These are phyloP conservation scores for Sequoiadendron giganteum DNA, from an alignment of 75 land plant species.

Conservation along the genomic window DNA sequence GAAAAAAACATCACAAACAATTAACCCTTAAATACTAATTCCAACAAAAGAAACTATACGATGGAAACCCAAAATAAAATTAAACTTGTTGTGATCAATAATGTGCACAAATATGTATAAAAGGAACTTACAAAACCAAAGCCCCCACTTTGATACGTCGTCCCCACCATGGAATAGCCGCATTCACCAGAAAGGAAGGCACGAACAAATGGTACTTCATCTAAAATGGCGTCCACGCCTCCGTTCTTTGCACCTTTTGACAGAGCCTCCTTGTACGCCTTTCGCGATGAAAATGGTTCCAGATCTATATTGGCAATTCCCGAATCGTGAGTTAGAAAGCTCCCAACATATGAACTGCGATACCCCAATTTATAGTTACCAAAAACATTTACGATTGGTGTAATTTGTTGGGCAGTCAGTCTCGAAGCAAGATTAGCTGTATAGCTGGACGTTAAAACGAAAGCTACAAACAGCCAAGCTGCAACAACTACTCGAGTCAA, in stretches of 20 bases:
- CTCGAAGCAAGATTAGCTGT: slow-evolving; percentile 75
- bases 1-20: not conserved
- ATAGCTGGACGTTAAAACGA: slow-evolving; percentile 26
- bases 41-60: no score
- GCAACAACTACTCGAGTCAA: slow-evolving; percentile 3
- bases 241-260: slow-evolving; percentile 41
- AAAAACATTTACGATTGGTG: slow-evolving; percentile 34
- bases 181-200: no score
- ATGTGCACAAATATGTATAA: slow-evolving; percentile 43
- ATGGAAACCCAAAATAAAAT: no score
- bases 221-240: slow-evolving; percentile 64
- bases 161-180: no score
- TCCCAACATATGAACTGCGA: not conserved
- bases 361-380: no score
- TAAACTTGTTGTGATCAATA: not conserved
- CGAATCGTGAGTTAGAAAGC: not conserved
- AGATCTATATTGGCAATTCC: slow-evolving; percentile 10
- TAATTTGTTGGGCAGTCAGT: slow-evolving; percentile 58
- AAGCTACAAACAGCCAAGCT: not conserved
- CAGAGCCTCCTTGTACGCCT: slow-evolving; percentile 21
- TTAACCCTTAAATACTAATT: not conserved
- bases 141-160: no score
- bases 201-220: slow-evolving; percentile 51
- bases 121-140: slow-evolving; percentile 13
- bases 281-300: slow-evolving; percentile 14